Percentiles rank a stretch among this genome's conserved stretches.
phyloP scores from a whole-genome alignment of 768 basidiomycete genomes.

The Lactarius sanguifluus region DNA sequence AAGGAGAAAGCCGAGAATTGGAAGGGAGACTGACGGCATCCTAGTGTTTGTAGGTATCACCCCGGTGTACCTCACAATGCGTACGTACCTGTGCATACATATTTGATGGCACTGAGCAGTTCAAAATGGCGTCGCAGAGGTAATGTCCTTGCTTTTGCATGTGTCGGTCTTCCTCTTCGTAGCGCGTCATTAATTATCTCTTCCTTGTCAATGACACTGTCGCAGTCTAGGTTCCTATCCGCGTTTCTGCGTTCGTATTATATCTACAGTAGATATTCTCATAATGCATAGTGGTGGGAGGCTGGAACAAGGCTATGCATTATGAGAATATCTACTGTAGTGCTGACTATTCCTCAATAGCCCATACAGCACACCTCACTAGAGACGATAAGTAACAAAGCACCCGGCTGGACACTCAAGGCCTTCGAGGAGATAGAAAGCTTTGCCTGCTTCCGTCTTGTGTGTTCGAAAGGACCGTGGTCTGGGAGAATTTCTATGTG shows the following conservation, averaged over 20 bases:
- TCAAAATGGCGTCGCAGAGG: background rate
- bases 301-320: too few species aligned
- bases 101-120: background rate
- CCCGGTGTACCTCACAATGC: background rate
- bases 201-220: background rate
- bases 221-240: background rate
- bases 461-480: too few species aligned
- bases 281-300: too few species aligned
- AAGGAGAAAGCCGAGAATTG: slow-evolving; percentile 1
- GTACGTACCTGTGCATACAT: background rate
- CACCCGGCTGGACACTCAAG: background rate
- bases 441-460: background rate
- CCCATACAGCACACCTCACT: slow-evolving; percentile 5
- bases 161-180: slow-evolving; percentile 18
- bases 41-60: slow-evolving; percentile 14
- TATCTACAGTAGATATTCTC: too few species aligned
- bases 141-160: background rate
- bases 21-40: slow-evolving; percentile 4
- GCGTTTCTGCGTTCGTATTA: background rate
- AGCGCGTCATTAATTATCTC: slow-evolving; percentile 18
- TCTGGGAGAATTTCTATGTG: too few species aligned
- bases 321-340: too few species aligned
- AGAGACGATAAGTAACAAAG: too few species aligned
- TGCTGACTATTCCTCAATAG: background rate
- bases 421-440: slow-evolving; percentile 1